phyloP scores from a whole-genome alignment of 139 green algal species.

The Closterium sp. region DNA sequence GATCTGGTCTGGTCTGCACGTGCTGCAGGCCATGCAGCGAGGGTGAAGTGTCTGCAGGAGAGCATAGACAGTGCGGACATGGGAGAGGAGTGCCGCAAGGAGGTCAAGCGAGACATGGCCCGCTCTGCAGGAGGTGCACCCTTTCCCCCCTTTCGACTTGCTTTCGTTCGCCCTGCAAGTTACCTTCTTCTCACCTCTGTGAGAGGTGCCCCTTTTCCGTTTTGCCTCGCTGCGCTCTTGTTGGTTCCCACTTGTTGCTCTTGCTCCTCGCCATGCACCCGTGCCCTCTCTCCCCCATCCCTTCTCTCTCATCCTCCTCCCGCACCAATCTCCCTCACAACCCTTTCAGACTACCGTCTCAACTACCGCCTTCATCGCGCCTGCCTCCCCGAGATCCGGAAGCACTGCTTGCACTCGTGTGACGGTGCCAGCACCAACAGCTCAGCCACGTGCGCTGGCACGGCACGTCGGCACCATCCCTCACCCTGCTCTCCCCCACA shows the following conservation, averaged over 20 bases:
- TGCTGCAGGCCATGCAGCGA: slow-evolving; percentile 61
- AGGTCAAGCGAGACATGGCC: slow-evolving; percentile 70
- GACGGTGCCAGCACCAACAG: background rate
- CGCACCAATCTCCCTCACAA: background rate
- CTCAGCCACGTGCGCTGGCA: too few species aligned
- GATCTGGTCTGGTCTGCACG: too few species aligned
- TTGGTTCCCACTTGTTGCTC: background rate
- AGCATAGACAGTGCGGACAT: slow-evolving; percentile 69
- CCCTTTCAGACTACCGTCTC: slow-evolving; percentile 73
- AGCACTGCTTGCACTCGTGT: slow-evolving; percentile 69
- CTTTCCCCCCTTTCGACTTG: background rate
- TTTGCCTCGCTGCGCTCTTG: background rate
- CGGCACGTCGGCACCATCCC: too few species aligned
- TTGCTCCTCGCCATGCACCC: background rate
- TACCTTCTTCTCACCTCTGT: too few species aligned
- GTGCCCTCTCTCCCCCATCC: background rate
- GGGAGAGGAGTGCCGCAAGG: slow-evolving; percentile 67
- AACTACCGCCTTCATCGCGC: slow-evolving; percentile 75
- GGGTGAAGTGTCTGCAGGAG: slow-evolving; percentile 75
- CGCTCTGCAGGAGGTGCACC: slow-evolving; percentile 31
- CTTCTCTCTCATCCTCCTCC: background rate
- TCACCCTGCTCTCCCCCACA: background rate
- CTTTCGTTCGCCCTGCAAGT: too few species aligned
- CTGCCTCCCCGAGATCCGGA: slow-evolving; percentile 70
- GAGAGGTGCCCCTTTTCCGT: too few species aligned